A percentile compares a stretch with the other conserved stretches of the same genome.
Evolutionary conservation across 192 early-diverging fungal species (phyloP).

Genomic region (Umbelopsis vinacea): DNA sequence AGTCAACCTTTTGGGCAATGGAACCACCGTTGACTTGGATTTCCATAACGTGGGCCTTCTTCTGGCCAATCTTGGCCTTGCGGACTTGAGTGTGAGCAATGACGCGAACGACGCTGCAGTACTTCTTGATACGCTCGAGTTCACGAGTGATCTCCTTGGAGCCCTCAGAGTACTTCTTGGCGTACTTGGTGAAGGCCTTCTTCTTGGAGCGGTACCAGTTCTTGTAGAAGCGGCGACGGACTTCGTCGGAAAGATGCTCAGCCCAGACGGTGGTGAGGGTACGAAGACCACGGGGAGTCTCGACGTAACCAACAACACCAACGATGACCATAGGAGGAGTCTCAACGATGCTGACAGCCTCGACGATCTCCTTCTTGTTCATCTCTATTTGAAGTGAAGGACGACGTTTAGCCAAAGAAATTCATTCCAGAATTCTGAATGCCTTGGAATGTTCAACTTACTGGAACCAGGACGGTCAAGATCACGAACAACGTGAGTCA

Average conservation of each 20-base stretch:
- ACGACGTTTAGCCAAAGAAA: constrained; percentile 15
- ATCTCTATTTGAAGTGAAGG: constrained; percentile 65
- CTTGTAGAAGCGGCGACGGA: constrained; percentile 99
- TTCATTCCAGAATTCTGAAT: constrained; percentile 7
- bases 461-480: constrained; percentile 97
- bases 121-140: constrained; percentile 99
- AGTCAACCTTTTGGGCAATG: constrained; percentile 96
- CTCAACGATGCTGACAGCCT: constrained; percentile 98
- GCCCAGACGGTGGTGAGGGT: constrained; percentile 99
- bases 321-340: constrained; percentile 96
- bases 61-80: constrained; percentile 95
- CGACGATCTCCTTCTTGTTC: constrained; percentile 99
- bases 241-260: constrained; percentile 96
- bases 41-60: constrained; percentile 99
- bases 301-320: constrained; percentile 99
- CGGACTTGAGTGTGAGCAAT: constrained; percentile 97
- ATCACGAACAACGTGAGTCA: constrained; percentile 99
- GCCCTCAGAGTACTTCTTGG: constrained; percentile 93
- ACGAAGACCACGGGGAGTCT: constrained; percentile 98
- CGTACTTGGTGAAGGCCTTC: constrained; percentile 99
- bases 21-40: constrained; percentile 99
- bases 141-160: constrained; percentile 89
- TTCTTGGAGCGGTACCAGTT: constrained; percentile 99
- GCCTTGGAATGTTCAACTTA: constrained; percentile 40
- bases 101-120: constrained; percentile 97